Percentiles rank a stretch among this genome's conserved stretches.
Conservation (phyloP, 2,329 filamentous ascomycete species). For the Diaporthe longicolla region DNA sequence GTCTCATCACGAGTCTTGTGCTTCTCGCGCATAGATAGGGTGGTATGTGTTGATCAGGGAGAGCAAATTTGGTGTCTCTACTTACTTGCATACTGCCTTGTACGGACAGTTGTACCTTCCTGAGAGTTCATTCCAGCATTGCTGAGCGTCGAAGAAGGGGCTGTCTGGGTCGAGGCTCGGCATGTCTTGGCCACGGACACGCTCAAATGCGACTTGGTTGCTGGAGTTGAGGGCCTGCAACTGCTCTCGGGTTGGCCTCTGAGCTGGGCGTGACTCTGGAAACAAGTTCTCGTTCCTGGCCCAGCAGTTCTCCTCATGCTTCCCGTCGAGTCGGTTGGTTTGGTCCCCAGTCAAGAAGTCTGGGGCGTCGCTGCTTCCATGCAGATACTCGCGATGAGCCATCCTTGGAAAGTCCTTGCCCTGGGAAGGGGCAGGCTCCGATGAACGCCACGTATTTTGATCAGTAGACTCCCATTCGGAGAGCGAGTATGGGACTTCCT, state of each 20-base stretch:
- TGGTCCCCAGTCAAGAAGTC: constrained; percentile 37
- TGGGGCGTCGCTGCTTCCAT: constrained; percentile 43
- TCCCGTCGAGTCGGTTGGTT: neutral
- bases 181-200: neutral
- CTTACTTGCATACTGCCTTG: constrained; percentile 62
- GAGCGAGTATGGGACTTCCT: neutral
- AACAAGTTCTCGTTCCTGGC: constrained; percentile 48
- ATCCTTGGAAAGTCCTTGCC: constrained; percentile 2
- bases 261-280: constrained; percentile 45
- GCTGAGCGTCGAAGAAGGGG: constrained; percentile 60
- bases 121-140: constrained; percentile 61
- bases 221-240: constrained; percentile 29
- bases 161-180: constrained; percentile 60
- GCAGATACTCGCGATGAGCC: constrained; percentile 41
- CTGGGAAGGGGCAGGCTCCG: neutral
- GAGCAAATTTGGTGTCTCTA: constrained; percentile 21
- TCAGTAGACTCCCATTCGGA: constrained; percentile 40
- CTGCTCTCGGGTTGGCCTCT: constrained; percentile 45
- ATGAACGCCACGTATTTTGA: neutral
- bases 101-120: constrained; percentile 69
- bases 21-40: neutral
- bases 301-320: constrained; percentile 45
- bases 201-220: constrained; percentile 1
- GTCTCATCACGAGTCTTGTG: neutral
- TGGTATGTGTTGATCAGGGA: neutral